Percentiles rank a stretch among this genome's conserved stretches.
Conservation (phyloP, 2,329 filamentous ascomycete species). For the Simplicillium aogashimaense region DNA sequence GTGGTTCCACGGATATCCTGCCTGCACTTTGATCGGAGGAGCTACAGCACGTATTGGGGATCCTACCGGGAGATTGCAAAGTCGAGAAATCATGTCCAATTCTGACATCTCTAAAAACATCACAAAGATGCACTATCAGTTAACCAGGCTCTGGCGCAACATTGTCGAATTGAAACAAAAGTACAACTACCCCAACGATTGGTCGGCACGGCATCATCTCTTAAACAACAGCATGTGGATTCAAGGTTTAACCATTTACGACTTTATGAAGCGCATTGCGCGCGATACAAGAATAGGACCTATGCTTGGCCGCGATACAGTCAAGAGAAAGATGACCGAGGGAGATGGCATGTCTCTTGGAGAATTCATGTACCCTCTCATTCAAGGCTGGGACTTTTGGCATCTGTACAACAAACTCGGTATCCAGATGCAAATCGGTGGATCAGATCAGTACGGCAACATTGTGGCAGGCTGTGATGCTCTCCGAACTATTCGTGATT, state of each 20-base stretch:
- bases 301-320: conserved; percentile 85
- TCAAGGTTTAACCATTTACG: conserved; percentile 58
- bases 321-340: conserved; percentile 72
- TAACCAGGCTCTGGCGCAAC: conserved; percentile 64
- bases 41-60: conserved; percentile 73
- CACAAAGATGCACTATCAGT: conserved; percentile 57
- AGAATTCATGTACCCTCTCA: conserved; percentile 85
- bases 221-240: conserved; percentile 83
- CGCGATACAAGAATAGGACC: conserved; percentile 67
- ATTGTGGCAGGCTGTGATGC: conserved; percentile 84
- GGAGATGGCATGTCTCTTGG: conserved; percentile 90
- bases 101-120: conserved; percentile 52
- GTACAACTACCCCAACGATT: conserved; percentile 53
- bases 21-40: conserved; percentile 60
- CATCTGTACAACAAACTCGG: conserved; percentile 59
- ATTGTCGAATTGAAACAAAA: conserved; percentile 56
- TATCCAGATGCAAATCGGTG: conserved; percentile 82
- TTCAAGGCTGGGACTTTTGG: conserved; percentile 98
- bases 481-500: conserved; percentile 62
- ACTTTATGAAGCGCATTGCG: conserved; percentile 68
- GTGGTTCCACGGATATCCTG: conserved; percentile 63
- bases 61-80: conserved; percentile 59
- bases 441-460: conserved; percentile 93
- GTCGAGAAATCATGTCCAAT: conserved; percentile 42
- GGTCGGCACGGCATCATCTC: conserved; percentile 57